A percentile compares a stretch with the other conserved stretches of the same genome.
Conservation (phyloP, 2,329 filamentous ascomycete genomes). For the Colletotrichum cordylinicola region DNA sequence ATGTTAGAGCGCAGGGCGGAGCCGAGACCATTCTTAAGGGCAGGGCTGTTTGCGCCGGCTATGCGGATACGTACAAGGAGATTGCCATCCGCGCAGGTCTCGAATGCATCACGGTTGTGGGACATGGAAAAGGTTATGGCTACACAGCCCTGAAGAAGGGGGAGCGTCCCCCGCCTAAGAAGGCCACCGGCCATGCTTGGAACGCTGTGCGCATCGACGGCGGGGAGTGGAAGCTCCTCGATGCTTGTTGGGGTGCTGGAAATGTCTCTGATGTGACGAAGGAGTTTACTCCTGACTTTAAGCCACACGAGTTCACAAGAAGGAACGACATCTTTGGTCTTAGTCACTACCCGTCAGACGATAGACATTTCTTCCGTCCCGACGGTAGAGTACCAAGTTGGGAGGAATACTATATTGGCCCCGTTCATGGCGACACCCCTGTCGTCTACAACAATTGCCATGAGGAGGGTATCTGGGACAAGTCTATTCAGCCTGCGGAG, state of each 20-base stretch:
- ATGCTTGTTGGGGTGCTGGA: conserved; percentile 93
- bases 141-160: conserved; percentile 68
- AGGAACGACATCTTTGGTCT: conserved; percentile 82
- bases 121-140: conserved; percentile 88
- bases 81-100: conserved; percentile 82
- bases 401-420: conserved; percentile 81
- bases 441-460: conserved; percentile 49
- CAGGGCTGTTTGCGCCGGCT: conserved; percentile 89
- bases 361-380: conserved; percentile 72
- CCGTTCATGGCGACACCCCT: conserved; percentile 53
- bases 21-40: conserved; percentile 78
- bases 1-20: conserved; percentile 70
- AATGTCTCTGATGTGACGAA: conserved; percentile 57
- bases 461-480: conserved; percentile 58
- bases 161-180: conserved; percentile 67
- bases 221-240: conserved; percentile 89
- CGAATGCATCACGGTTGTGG: conserved; percentile 74
- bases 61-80: conserved; percentile 80
- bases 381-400: conserved; percentile 74
- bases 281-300: conserved; percentile 73
- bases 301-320: conserved; percentile 63
- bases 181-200: conserved; percentile 81
- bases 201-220: conserved; percentile 89
- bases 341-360: conserved; percentile 78
- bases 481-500: conserved; percentile 65